Conservation (phyloP, 1,284 basidiomycete species). For the Naganishia sp. region DNA sequence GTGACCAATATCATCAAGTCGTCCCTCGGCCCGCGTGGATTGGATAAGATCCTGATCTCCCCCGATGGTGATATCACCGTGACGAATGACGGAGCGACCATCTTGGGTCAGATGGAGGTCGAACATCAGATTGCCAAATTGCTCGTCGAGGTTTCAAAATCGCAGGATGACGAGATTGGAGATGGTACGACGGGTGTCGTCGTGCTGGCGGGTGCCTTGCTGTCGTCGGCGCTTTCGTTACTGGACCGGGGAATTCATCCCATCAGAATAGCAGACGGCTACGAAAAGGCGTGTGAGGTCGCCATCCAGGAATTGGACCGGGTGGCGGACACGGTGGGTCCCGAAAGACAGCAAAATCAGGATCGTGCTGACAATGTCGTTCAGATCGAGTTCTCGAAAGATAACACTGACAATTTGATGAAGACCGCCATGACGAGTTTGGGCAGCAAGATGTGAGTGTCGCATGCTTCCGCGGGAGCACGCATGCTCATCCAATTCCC, state of each 20-base stretch:
- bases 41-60: slow-evolving; percentile 99
- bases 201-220: slow-evolving; percentile 91
- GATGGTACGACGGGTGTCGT: slow-evolving; percentile 99
- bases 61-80: slow-evolving; percentile 98
- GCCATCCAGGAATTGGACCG: slow-evolving; percentile 87
- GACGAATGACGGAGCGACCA: slow-evolving; percentile 97
- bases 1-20: slow-evolving; percentile 92
- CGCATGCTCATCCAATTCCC: slow-evolving; percentile 5
- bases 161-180: slow-evolving; percentile 98
- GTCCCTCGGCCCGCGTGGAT: slow-evolving; percentile 89
- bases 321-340: slow-evolving; percentile 79
- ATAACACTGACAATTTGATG: slow-evolving; percentile 80
- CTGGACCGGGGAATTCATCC: slow-evolving; percentile 97
- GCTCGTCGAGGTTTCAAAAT: slow-evolving; percentile 88
- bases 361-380: slow-evolving; percentile 11
- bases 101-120: slow-evolving; percentile 93
- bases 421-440: slow-evolving; percentile 95
- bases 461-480: too few species aligned
- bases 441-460: slow-evolving; percentile 88
- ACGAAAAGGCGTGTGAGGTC: slow-evolving; percentile 87
- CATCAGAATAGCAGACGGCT: slow-evolving; percentile 97
- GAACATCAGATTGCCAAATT: slow-evolving; percentile 99
- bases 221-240: slow-evolving; percentile 66
- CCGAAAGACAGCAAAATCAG: not conserved
- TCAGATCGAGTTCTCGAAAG: slow-evolving; percentile 69